phyloP scores from a whole-genome alignment of 2,329 filamentous ascomycete genomes.

The Trichoderma guizhouense region DNA sequence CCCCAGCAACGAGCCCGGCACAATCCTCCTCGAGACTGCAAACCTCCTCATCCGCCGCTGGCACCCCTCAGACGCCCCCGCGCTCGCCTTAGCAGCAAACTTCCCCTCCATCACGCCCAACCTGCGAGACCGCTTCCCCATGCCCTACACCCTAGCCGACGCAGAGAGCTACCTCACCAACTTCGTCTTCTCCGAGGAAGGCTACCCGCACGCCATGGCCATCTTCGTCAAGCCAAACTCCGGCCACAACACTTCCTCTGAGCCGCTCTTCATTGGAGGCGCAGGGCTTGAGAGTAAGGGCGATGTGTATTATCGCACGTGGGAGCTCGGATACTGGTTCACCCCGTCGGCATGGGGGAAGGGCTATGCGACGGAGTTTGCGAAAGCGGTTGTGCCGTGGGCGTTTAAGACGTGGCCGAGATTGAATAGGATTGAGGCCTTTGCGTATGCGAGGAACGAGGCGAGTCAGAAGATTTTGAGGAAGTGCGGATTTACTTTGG shows the following conservation, averaged over 20 bases:
- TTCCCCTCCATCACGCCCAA: constrained; percentile 34
- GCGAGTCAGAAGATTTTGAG: neutral
- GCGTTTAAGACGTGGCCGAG: constrained; percentile 41
- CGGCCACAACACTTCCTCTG: constrained; percentile 26
- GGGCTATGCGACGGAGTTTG: constrained; percentile 43
- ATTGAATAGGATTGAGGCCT: constrained; percentile 27
- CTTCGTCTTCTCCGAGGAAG: constrained; percentile 18
- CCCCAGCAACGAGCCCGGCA: constrained; percentile 28
- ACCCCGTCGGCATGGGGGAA: constrained; percentile 42
- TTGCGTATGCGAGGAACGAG: neutral
- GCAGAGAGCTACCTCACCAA: constrained; percentile 36
- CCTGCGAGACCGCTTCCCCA: constrained; percentile 45
- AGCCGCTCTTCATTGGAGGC: constrained; percentile 35
- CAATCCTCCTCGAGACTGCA: constrained; percentile 30
- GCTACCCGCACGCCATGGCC: constrained; percentile 32
- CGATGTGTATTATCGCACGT: constrained; percentile 41
- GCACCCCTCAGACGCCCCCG: constrained; percentile 36
- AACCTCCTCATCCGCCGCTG: constrained; percentile 42
- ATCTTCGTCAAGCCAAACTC: constrained; percentile 32
- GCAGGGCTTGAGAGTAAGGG: constrained; percentile 37
- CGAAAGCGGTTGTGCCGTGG: constrained; percentile 39
- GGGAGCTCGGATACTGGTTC: constrained; percentile 50
- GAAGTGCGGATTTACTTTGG: neutral
- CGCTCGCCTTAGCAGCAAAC: constrained; percentile 36
- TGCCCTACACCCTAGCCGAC: constrained; percentile 42